These are phyloP conservation scores for Calonectria crousiana DNA, from an alignment of 2,329 filamentous ascomycete genomes.

Conservation along the genomic window DNA sequence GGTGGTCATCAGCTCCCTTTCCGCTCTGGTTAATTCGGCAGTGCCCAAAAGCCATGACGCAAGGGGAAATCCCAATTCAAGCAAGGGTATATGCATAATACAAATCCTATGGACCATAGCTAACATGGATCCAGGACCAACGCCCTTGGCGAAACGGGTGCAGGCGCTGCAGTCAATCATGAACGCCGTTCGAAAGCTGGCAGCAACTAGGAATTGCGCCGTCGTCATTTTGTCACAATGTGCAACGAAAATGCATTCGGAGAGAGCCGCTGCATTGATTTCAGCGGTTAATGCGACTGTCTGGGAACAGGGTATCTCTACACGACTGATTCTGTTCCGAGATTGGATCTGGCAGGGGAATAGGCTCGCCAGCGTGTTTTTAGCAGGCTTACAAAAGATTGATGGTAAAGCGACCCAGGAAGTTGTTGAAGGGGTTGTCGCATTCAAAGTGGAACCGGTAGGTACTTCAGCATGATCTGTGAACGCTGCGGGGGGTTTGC, in stretches of 20 bases:
- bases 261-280: constrained; percentile 75
- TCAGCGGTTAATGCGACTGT: constrained; percentile 80
- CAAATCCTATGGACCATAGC: constrained; percentile 9
- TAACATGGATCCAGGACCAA: constrained; percentile 47
- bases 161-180: constrained; percentile 73
- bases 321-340: constrained; percentile 81
- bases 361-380: constrained; percentile 62
- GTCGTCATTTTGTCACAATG: constrained; percentile 84
- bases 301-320: constrained; percentile 85
- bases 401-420: constrained; percentile 63
- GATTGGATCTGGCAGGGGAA: constrained; percentile 74
- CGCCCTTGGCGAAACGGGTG: constrained; percentile 56
- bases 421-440: constrained; percentile 57
- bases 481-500: constrained; percentile 32
- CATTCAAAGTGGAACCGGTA: constrained; percentile 64
- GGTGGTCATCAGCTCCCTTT: constrained; percentile 83
- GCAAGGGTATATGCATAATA: constrained; percentile 51
- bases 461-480: constrained; percentile 34
- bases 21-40: constrained; percentile 80
- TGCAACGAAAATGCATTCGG: constrained; percentile 81
- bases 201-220: constrained; percentile 78
- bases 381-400: constrained; percentile 75
- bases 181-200: constrained; percentile 79
- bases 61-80: constrained; percentile 52
- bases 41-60: constrained; percentile 72